phyloP scores from a whole-genome alignment of 257 asterid genomes.

The Gentiana dahurica region DNA sequence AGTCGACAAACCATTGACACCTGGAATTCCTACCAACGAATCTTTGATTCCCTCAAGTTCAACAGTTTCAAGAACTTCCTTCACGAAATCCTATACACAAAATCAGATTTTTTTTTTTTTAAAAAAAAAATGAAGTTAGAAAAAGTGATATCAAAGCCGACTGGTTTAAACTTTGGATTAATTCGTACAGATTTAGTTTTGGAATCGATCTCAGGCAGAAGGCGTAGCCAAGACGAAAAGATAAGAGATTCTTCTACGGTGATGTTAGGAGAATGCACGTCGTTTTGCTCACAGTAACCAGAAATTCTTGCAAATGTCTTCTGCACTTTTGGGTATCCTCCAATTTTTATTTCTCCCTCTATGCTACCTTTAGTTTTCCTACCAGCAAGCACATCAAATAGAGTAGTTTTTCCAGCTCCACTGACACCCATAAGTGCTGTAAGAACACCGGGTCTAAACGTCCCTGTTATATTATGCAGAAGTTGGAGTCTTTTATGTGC shows the following conservation, averaged over 20 bases:
- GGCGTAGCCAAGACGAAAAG: slow-evolving; percentile 59
- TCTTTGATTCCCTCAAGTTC: slow-evolving; percentile 49
- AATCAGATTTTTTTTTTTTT: not conserved
- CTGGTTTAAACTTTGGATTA: not conserved
- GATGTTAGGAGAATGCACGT: slow-evolving; percentile 49
- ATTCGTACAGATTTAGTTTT: slow-evolving; percentile 33
- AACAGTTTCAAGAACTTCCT: slow-evolving; percentile 47
- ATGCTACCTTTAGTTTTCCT: slow-evolving; percentile 41
- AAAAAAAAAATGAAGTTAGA: not conserved
- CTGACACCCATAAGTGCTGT: slow-evolving; percentile 63
- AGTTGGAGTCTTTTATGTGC: slow-evolving; percentile 33
- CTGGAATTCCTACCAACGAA: slow-evolving; percentile 42
- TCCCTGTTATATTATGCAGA: slow-evolving; percentile 41
- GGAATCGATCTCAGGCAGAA: slow-evolving; percentile 28
- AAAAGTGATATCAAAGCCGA: not conserved
- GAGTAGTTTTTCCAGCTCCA: slow-evolving; percentile 63
- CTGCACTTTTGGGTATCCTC: slow-evolving; percentile 55
- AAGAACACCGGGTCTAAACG: slow-evolving; percentile 52
- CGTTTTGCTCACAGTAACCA: slow-evolving; percentile 53
- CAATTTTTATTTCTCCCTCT: slow-evolving; percentile 42
- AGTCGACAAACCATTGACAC: slow-evolving; percentile 44
- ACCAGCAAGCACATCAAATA: slow-evolving; percentile 55
- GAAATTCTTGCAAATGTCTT: slow-evolving; percentile 43
- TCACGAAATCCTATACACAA: slow-evolving; percentile 37
- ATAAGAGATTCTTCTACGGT: slow-evolving; percentile 49